A percentile compares a stretch with the other conserved stretches of the same genome.
Evolutionary conservation across 2,329 filamentous ascomycete genomes (phyloP).

Genomic region (Colletotrichum eleusines): DNA sequence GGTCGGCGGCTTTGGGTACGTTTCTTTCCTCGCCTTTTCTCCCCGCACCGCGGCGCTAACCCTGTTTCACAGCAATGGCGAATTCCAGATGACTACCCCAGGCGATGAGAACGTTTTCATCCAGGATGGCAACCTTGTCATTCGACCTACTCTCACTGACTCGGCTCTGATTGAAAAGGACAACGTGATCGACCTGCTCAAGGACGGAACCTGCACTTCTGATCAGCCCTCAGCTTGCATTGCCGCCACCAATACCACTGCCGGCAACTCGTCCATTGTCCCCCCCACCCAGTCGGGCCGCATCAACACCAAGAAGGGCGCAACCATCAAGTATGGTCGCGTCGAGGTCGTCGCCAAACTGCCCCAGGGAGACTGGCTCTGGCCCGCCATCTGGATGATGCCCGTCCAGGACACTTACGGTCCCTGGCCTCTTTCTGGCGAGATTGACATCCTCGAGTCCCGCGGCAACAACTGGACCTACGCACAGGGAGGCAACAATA

Average conservation of each 20-base stretch:
- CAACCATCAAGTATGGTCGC: conserved; percentile 82
- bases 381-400: conserved; percentile 94
- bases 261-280: conserved; percentile 78
- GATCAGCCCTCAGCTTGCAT: conserved; percentile 69
- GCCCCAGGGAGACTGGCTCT: conserved; percentile 85
- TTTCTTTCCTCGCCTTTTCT: conserved; percentile 35
- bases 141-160: conserved; percentile 84
- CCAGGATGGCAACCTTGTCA: conserved; percentile 75
- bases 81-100: conserved; percentile 82
- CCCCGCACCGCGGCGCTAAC: conserved; percentile 10
- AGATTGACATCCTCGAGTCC: conserved; percentile 86
- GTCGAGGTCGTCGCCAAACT: conserved; percentile 84
- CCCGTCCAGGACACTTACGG: conserved; percentile 80
- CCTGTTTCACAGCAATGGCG: conserved; percentile 71
- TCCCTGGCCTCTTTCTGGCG: conserved; percentile 81
- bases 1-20: conserved; percentile 81
- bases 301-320: conserved; percentile 79
- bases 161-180: conserved; percentile 73
- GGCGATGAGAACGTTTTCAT: conserved; percentile 81
- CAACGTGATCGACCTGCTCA: conserved; percentile 75
- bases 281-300: conserved; percentile 83
- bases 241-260: conserved; percentile 77
- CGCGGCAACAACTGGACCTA: conserved; percentile 88
- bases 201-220: conserved; percentile 76
- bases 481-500: conserved; percentile 81